Conservation (phyloP, 345 rosid species). For the Syzygium aromaticum region DNA sequence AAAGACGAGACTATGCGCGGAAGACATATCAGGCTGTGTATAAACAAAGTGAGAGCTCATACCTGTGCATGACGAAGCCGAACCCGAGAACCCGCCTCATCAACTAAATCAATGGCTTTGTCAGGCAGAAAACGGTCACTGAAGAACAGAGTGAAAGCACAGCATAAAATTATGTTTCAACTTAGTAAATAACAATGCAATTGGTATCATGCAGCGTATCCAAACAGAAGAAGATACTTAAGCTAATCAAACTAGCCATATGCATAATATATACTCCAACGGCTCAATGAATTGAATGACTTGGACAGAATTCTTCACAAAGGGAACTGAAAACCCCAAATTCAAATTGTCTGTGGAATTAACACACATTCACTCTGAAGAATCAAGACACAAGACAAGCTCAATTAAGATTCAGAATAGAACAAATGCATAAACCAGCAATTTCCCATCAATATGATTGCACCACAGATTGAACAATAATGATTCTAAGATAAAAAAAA, state of each 20-base stretch:
- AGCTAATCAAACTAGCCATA: neutral
- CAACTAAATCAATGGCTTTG: conserved; percentile 64
- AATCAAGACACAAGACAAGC: neutral
- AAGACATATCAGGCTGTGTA: neutral
- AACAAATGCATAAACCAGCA: neutral
- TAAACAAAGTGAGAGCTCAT: neutral
- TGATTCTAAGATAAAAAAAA: neutral
- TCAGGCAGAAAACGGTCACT: conserved; percentile 69
- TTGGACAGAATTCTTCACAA: neutral
- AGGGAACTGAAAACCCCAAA: neutral
- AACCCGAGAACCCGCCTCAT: conserved; percentile 67
- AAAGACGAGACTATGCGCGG: neutral
- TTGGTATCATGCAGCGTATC: neutral
- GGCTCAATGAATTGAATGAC: neutral
- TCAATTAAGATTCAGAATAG: neutral
- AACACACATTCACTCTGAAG: neutral
- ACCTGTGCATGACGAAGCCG: conserved; percentile 44
- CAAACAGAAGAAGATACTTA: neutral
- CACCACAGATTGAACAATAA: neutral
- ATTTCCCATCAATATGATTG: neutral
- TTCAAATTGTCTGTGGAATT: neutral
- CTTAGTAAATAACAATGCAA: neutral
- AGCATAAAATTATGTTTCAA: neutral
- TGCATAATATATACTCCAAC: neutral
- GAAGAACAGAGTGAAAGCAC: conserved; percentile 1